Evolutionary conservation across 164 flowering plant species (phyloP).

Genomic region (Aristolochia californica): DNA sequence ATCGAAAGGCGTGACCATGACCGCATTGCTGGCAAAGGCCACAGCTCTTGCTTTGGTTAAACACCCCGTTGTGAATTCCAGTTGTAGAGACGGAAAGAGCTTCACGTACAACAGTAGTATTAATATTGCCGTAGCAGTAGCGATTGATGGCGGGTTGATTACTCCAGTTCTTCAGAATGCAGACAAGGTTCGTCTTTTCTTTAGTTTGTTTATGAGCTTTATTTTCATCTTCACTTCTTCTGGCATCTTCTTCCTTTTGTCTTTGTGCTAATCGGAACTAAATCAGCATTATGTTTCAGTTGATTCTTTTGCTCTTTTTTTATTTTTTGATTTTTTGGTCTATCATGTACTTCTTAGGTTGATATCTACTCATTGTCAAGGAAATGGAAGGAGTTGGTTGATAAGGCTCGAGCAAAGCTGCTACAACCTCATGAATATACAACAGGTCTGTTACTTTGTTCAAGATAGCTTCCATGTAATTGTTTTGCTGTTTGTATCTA

Average conservation of each 20-base stretch:
- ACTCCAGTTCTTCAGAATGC: constrained; percentile 98
- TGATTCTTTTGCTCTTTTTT: background rate
- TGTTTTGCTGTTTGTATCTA: too few species aligned
- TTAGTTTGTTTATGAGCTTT: background rate
- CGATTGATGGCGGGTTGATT: constrained; percentile 92
- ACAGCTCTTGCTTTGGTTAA: constrained; percentile 87
- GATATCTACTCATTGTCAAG: constrained; percentile 86
- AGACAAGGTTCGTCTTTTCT: constrained; percentile 59
- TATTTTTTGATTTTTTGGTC: background rate
- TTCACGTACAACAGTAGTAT: constrained; percentile 85
- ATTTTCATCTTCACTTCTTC: background rate
- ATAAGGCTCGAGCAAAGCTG: constrained; percentile 94
- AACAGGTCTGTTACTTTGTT: constrained; percentile 35
- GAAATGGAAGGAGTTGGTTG: constrained; percentile 96
- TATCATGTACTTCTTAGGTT: constrained; percentile 27
- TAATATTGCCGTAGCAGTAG: constrained; percentile 95
- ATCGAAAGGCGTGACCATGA: constrained; percentile 97
- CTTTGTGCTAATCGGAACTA: background rate
- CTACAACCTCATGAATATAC: constrained; percentile 86
- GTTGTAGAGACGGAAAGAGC: constrained; percentile 93
- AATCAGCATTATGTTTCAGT: background rate
- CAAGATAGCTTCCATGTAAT: background rate
- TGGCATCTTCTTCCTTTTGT: background rate
- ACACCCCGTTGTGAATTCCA: constrained; percentile 87
- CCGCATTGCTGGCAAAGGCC: constrained; percentile 95